A percentile compares a stretch with the other conserved stretches of the same genome.
Conservation (phyloP, 192 early-diverging fungal species). For the Coemansia sp. region DNA sequence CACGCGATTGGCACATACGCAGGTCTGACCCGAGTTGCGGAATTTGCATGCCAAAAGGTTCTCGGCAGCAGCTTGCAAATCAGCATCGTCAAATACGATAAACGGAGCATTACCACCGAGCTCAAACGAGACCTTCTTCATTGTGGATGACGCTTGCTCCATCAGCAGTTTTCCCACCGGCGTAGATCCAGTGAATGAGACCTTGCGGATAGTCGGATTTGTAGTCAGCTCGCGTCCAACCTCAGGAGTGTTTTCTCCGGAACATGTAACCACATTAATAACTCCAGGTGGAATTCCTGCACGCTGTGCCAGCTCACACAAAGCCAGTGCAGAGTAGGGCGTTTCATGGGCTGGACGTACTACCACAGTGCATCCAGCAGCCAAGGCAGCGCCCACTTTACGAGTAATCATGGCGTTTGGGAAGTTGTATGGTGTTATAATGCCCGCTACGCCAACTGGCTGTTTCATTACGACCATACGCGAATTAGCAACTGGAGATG, state of each 20-base stretch:
- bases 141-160: slow-evolving; percentile 48
- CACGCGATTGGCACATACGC: slow-evolving; percentile 68
- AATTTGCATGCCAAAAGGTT: slow-evolving; percentile 50
- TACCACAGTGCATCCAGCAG: slow-evolving; percentile 54
- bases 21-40: slow-evolving; percentile 73
- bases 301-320: slow-evolving; percentile 52
- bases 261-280: slow-evolving; percentile 53
- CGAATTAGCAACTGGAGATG: slow-evolving; percentile 53
- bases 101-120: slow-evolving; percentile 62
- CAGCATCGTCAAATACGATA: slow-evolving; percentile 57
- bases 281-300: slow-evolving; percentile 57
- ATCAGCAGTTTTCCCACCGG: slow-evolving; percentile 54
- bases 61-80: slow-evolving; percentile 40
- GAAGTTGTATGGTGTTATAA: slow-evolving; percentile 81
- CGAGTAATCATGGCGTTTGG: slow-evolving; percentile 77
- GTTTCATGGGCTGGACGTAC: slow-evolving; percentile 59
- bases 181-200: slow-evolving; percentile 60
- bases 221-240: slow-evolving; percentile 50
- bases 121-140: slow-evolving; percentile 57
- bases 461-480: slow-evolving; percentile 70
- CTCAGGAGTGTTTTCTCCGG: slow-evolving; percentile 43
- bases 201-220: slow-evolving; percentile 50
- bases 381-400: slow-evolving; percentile 49
- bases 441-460: slow-evolving; percentile 72
- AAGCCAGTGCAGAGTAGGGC: slow-evolving; percentile 55